Conservation (phyloP, 768 basidiomycete genomes). For the Lentinula detonsa region DNA sequence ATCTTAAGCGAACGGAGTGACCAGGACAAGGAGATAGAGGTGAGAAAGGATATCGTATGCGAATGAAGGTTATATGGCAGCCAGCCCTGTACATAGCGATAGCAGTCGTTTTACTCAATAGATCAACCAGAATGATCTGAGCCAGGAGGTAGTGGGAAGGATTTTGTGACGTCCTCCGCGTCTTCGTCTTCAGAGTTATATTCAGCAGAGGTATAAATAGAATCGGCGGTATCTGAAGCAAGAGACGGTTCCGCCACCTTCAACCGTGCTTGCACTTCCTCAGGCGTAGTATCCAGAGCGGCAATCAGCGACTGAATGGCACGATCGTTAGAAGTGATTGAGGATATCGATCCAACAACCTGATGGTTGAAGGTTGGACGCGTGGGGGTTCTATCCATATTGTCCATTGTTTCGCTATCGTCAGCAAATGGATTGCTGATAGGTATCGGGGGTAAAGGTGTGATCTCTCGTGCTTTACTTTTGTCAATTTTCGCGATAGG, state of each 20-base stretch:
- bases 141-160: slow-evolving; percentile 34
- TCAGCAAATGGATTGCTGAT: slow-evolving; percentile 34
- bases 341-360: slow-evolving; percentile 26
- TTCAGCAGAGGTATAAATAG: slow-evolving; percentile 21
- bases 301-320: slow-evolving; percentile 64
- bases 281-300: slow-evolving; percentile 48
- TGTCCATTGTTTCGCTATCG: slow-evolving; percentile 1
- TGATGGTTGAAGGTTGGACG: slow-evolving; percentile 27
- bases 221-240: slow-evolving; percentile 21
- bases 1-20: background rate
- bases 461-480: slow-evolving; percentile 25
- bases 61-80: background rate
- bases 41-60: background rate
- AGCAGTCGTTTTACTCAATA: background rate
- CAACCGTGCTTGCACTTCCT: slow-evolving; percentile 42
- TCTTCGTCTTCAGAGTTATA: slow-evolving; percentile 7
- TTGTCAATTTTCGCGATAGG: slow-evolving; percentile 28
- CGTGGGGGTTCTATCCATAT: slow-evolving; percentile 13
- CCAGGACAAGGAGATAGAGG: background rate
- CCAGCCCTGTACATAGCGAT: too few relatives aligned
- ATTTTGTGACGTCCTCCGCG: slow-evolving; percentile 29
- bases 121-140: background rate
- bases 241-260: slow-evolving; percentile 54
- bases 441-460: slow-evolving; percentile 13
- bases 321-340: slow-evolving; percentile 40